Evolutionary conservation across 768 basidiomycete species (phyloP), one percentile per base, ranked within the genome.

Genomic region (Boletus rufocinnamomeus): DNA sequence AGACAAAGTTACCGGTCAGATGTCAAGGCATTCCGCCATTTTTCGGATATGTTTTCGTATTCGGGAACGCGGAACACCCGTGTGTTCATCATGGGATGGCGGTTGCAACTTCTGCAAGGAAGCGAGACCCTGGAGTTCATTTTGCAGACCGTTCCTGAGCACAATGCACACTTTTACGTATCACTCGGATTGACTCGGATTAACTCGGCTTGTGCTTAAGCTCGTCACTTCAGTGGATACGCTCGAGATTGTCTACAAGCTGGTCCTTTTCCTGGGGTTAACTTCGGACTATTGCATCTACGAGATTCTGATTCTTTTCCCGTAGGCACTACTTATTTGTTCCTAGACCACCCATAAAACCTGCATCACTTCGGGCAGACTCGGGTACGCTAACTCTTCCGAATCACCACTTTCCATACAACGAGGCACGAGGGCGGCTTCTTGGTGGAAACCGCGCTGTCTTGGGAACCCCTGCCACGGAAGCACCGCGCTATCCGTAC

Each of bases 401-500:
- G 37, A 48, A 52, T 47, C 64, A 50, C 54, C 54, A 54, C 28
- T 52, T 50, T 57, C 54, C 35, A 44, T 52, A 50, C 51, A 14
- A 44, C 27, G 48, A 55, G 43, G 47, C 68, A 68, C 60, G 63
- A 68, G 63, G 66, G 25, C 37, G 37, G 47, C 59, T 68, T 64
- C 65, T 48, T 48, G 28, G 50, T 50, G 50, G 52, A 61, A 53
- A 57, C 60, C 56, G 47, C 52, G 32, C 60, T 50, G 44, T 30
- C 57, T 49, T 63, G 54, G 55, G 58, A 63, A 63, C 47, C 13
- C 38, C 56, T 63, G 56, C 56, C 66, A 63, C 58, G 47, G 57
- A 63, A 55, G 48, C 37, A 45, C 58, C 37, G 25, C 45, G 51
- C 50, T 49, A 41, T 57, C 44, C 45, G 9, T 40, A 28, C 52